phyloP scores from a whole-genome alignment of 257 asterid species.

The Verbascum thapsus region DNA sequence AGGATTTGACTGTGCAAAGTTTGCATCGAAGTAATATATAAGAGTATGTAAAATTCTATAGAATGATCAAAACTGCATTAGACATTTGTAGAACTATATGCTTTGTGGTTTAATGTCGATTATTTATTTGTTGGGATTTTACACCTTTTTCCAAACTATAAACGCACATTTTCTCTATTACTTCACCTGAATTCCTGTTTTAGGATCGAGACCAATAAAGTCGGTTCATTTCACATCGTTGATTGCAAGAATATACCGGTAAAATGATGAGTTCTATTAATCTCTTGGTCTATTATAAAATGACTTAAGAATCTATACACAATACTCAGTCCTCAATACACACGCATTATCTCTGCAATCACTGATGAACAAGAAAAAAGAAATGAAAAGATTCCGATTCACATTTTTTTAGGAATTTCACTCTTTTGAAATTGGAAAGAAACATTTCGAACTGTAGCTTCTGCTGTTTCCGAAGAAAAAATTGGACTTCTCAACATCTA shows the following conservation, averaged over 20 bases:
- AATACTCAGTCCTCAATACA: too few species aligned
- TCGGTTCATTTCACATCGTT: too few species aligned
- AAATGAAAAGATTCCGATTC: constrained; percentile 27
- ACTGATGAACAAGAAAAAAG: constrained; percentile 24
- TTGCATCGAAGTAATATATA: background rate
- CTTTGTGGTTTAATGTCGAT: constrained; percentile 6
- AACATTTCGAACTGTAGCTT: constrained; percentile 9
- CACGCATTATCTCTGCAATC: too few species aligned
- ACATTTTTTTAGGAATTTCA: constrained; percentile 12
- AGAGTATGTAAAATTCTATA: background rate
- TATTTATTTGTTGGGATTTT: constrained; percentile 40
- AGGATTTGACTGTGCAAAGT: background rate
- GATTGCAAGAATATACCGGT: too few species aligned
- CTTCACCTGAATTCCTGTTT: too few species aligned
- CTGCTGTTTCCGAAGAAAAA: constrained; percentile 5
- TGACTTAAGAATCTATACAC: too few species aligned
- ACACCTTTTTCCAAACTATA: constrained; percentile 35
- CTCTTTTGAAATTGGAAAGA: constrained; percentile 32
- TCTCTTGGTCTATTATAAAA: too few species aligned
- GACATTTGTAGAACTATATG: background rate
- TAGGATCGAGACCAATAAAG: too few species aligned
- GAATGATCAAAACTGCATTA: background rate
- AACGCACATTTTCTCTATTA: background rate
- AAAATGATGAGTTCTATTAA: too few species aligned
- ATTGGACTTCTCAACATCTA: constrained; percentile 33